Evolutionary conservation across 768 basidiomycete genomes (phyloP).

Genomic region (Paxillus ammoniavirescens): DNA sequence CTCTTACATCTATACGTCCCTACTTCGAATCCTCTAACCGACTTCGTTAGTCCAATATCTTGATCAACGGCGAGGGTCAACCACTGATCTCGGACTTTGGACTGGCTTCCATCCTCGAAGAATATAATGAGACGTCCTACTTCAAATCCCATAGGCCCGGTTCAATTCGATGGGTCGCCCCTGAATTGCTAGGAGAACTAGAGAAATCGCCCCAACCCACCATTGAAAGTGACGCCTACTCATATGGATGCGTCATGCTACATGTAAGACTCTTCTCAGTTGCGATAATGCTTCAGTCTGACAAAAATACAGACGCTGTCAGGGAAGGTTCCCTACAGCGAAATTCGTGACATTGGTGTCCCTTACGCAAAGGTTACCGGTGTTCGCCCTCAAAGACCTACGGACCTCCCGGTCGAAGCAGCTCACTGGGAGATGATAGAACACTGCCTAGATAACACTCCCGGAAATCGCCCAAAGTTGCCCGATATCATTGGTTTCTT

Average conservation of each 20-base stretch:
- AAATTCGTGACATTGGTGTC: neutral
- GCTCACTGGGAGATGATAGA: constrained; percentile 4
- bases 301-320: constrained; percentile 1
- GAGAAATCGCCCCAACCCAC: neutral
- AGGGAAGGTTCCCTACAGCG: constrained; percentile 4
- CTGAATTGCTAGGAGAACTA: constrained; percentile 10
- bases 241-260: constrained; percentile 21
- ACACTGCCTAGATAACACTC: constrained; percentile 3
- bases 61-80: constrained; percentile 3
- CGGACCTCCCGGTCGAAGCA: neutral
- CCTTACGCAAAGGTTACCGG: neutral
- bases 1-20: neutral
- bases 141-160: constrained; percentile 10
- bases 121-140: constrained; percentile 29
- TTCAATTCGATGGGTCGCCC: constrained; percentile 15
- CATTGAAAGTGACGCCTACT: constrained; percentile 16
- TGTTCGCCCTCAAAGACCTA: neutral
- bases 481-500: neutral
- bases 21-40: neutral
- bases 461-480: neutral
- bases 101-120: constrained; percentile 38
- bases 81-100: constrained; percentile 37
- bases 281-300: neutral
- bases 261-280: constrained; percentile 8
- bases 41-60: constrained; percentile 7